Conservation (phyloP, 192 early-diverging fungal species). For the Bifiguratus adelaidae region DNA sequence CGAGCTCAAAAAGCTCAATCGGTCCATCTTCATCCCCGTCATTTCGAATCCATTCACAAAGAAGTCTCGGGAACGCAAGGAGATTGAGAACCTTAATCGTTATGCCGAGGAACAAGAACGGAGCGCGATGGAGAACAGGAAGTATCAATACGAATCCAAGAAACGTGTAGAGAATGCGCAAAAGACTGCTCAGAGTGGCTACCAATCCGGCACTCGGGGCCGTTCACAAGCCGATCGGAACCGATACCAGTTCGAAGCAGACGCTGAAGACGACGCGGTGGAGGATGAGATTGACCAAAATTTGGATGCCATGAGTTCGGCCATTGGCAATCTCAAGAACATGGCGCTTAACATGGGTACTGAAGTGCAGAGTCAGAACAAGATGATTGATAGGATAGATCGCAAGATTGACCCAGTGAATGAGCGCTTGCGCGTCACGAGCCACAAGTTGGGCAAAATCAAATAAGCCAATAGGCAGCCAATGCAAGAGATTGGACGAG, state of each 20-base stretch:
- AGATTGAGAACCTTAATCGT: conserved; percentile 33
- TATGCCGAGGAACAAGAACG: conserved; percentile 38
- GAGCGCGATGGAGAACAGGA: conserved; percentile 38
- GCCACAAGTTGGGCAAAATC: conserved; percentile 17
- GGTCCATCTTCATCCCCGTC: conserved; percentile 63
- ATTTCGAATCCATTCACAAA: conserved; percentile 59
- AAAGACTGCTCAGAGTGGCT: conserved; percentile 14
- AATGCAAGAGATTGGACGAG: too few relatives aligned
- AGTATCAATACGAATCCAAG: conserved; percentile 42
- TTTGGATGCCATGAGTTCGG: conserved; percentile 41
- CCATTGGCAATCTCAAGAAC: conserved; percentile 42
- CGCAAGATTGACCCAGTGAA: conserved; percentile 36
- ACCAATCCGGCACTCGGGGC: conserved; percentile 32
- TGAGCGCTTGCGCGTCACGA: conserved; percentile 11
- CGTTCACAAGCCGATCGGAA: conserved; percentile 35
- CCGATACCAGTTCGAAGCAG: conserved; percentile 56
- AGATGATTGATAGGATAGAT: conserved; percentile 34
- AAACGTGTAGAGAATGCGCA: conserved; percentile 42
- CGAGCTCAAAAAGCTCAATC: conserved; percentile 55
- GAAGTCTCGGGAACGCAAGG: conserved; percentile 42
- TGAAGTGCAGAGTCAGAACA: conserved; percentile 53
- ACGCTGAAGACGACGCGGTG: conserved; percentile 48
- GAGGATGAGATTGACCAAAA: conserved; percentile 65
- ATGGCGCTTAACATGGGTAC: conserved; percentile 41
- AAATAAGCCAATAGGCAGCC: conserved; percentile 6